Base-by-base conservation (phyloP, 2,329 filamentous ascomycete genomes). In the Passalora sequoiae region DNA sequence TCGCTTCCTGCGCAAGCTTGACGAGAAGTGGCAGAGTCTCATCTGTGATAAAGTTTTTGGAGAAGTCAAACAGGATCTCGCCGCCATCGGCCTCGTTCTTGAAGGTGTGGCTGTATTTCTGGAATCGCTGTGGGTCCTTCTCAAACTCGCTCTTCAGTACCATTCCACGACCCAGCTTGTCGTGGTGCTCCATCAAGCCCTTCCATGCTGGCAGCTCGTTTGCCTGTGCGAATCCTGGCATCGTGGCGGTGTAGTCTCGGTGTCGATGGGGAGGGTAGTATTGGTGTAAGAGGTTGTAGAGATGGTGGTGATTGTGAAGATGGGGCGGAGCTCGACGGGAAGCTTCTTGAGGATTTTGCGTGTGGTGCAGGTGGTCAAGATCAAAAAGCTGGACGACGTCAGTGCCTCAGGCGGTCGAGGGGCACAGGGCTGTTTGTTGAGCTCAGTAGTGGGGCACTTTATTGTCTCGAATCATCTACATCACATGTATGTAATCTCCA, bases 21-120 rank as follows among this genome's bases (percentile, higher is more conserved):
- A 94, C 76, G 41, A 98, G 79, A 38, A 95, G 77, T 54, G 84
- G 76, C 39, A 97, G 75, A 4, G 91, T 97, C 71, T 97, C 89
- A 58, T 95, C 86, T 50, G 85, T 92, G 60, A 97, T 69, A 69
- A 98, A 89, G 80, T 98, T 98, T 81, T 98, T 98, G 75, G 85
- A 92, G 73, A 95, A 98, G 71, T 98, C 92, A 70, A 97, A 98
- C 53, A 98, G 80, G 61, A 94, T 92, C 55, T 96, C 88, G 57
- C 81, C 83, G 61, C 77, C 77, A 62, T 94, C 86, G 56, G 85
- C 83, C 40, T 78, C 68, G 69, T 87, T 89, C 59, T 78, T 73
- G 70, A 97, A 95, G 62, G 79, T 87, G 66, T 83, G 86, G 65
- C 82, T 86, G 74, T 95, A 89, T 71, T 92, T 94, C 62, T 83